A percentile compares a stretch with the other conserved stretches of the same genome.
These are phyloP conservation scores for Allomyces javanicus DNA, from an alignment of 192 early-diverging fungal species.

Conservation along the genomic window DNA sequence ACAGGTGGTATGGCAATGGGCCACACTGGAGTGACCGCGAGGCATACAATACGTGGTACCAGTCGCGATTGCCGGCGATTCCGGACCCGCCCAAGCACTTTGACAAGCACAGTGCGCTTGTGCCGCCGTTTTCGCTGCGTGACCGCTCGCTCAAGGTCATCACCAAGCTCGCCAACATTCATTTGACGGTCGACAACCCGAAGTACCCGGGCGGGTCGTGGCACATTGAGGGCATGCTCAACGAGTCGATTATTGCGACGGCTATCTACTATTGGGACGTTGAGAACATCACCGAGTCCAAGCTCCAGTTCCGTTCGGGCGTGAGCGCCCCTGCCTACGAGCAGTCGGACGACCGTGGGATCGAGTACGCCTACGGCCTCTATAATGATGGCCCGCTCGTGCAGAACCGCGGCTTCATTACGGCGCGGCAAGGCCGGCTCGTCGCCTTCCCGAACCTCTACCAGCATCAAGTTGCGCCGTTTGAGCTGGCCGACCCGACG, in stretches of 20 bases:
- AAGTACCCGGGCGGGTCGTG: constrained; percentile 18
- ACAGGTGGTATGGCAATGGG: neutral
- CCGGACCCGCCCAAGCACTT: too few species aligned
- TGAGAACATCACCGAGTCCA: constrained; percentile 44
- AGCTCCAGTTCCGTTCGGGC: constrained; percentile 29
- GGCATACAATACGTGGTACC: too few species aligned
- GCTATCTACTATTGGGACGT: constrained; percentile 54
- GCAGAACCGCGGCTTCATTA: constrained; percentile 13
- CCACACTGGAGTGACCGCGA: too few species aligned
- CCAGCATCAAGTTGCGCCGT: constrained; percentile 6
- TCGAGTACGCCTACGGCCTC: constrained; percentile 1
- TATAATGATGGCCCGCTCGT: constrained; percentile 2
- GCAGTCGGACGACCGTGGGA: constrained; percentile 8
- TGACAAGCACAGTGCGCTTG: too few species aligned
- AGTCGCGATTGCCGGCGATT: too few species aligned
- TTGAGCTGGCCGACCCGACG: constrained; percentile 6
- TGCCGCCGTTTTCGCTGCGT: too few species aligned
- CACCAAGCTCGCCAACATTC: constrained; percentile 9
- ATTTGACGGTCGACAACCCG: constrained; percentile 4
- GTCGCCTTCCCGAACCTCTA: constrained; percentile 14
- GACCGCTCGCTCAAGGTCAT: constrained; percentile 4
- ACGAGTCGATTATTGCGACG: constrained; percentile 51
- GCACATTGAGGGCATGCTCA: constrained; percentile 52
- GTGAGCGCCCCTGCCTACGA: constrained; percentile 7
- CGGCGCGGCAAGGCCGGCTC: constrained; percentile 13